phyloP scores from a whole-genome alignment of 1,284 basidiomycete species.

The Ustilago xerochloae region DNA sequence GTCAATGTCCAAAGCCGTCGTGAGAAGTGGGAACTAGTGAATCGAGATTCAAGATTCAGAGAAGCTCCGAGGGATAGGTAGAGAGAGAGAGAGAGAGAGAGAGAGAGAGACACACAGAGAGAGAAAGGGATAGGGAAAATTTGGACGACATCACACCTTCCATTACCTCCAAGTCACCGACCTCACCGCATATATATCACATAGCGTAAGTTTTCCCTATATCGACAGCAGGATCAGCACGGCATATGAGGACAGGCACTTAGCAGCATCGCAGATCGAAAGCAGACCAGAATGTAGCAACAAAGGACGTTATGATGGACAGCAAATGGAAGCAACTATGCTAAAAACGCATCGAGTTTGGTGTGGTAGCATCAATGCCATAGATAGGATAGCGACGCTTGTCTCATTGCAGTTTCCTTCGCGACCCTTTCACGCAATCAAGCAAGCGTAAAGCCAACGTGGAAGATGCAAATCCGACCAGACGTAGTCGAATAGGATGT shows the following conservation, averaged over 20 bases:
- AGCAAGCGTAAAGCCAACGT: background rate
- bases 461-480: background rate
- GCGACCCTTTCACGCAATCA: no score
- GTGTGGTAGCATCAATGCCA: no score
- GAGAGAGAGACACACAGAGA: background rate
- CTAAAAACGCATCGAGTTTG: no score
- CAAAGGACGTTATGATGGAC: no score
- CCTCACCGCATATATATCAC: conserved; percentile 45
- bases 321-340: no score
- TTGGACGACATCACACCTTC: conserved; percentile 15
- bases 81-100: background rate
- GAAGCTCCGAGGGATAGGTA: background rate
- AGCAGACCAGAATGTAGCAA: background rate
- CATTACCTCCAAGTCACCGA: conserved; percentile 39
- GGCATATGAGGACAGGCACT: no score
- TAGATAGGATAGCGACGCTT: no score
- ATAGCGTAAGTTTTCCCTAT: conserved; percentile 41
- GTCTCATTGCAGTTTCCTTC: no score
- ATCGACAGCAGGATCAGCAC: background rate
- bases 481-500: no score
- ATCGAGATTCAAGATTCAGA: no score
- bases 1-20: no score
- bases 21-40: no score
- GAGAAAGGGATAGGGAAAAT: conserved; percentile 1
- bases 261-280: background rate